These are phyloP conservation scores for Endoconidiophora polonica DNA, from an alignment of 2,329 filamentous ascomycete genomes.

Conservation along the genomic window DNA sequence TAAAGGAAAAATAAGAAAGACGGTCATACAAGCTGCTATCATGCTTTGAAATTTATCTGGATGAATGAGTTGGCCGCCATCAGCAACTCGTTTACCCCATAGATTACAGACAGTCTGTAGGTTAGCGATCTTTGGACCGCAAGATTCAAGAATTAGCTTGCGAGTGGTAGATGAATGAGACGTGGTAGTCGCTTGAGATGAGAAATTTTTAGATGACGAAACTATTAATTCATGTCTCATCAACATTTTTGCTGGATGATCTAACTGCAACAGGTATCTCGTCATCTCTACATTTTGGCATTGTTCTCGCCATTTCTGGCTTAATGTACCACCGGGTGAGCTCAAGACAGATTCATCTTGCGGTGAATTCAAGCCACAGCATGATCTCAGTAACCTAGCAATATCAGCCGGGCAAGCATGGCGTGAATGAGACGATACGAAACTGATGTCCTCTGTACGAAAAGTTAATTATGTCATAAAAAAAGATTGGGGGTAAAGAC, in stretches of 20 bases:
- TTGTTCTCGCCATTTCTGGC: slow-evolving; percentile 31
- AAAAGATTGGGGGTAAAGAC: slow-evolving; percentile 16
- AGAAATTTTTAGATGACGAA: neutral
- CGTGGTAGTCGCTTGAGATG: slow-evolving; percentile 17
- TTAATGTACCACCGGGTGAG: slow-evolving; percentile 30
- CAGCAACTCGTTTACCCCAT: slow-evolving; percentile 29
- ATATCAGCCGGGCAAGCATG: slow-evolving; percentile 51
- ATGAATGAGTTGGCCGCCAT: slow-evolving; percentile 33
- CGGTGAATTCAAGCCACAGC: slow-evolving; percentile 37
- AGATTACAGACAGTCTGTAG: slow-evolving; percentile 28
- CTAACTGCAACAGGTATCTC: slow-evolving; percentile 39
- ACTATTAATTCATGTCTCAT: neutral
- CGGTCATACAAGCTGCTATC: slow-evolving; percentile 30
- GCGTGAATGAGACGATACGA: slow-evolving; percentile 45
- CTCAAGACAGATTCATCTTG: slow-evolving; percentile 19
- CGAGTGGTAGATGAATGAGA: slow-evolving; percentile 26
- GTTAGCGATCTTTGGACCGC: slow-evolving; percentile 36
- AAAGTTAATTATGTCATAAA: slow-evolving; percentile 7
- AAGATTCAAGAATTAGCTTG: slow-evolving; percentile 36
- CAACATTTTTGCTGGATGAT: slow-evolving; percentile 17
- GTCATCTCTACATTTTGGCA: slow-evolving; percentile 28
- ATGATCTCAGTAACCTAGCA: slow-evolving; percentile 50
- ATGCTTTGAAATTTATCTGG: slow-evolving; percentile 36
- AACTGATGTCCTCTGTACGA: slow-evolving; percentile 43
- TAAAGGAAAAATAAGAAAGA: slow-evolving; percentile 30